A percentile compares a stretch with the other conserved stretches of the same genome.
Conservation (phyloP, 164 flowering plant genomes). For the Kingdonia uniflora region DNA sequence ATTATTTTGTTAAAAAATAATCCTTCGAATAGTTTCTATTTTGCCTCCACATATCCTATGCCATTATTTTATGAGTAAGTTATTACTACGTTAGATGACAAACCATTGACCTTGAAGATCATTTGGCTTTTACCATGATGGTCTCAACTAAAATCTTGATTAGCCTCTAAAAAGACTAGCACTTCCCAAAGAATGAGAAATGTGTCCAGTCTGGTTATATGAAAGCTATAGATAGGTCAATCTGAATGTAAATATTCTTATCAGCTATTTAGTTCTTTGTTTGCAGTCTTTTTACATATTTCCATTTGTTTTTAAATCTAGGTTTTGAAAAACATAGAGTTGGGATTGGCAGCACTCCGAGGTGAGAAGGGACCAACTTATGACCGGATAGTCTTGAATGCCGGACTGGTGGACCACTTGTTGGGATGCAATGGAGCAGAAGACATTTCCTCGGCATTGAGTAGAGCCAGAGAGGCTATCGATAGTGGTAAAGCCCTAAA, state of each 20-base stretch:
- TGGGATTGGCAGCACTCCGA: conserved; percentile 80
- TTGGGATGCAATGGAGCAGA: conserved; percentile 86
- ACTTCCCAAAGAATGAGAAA: too few relatives aligned
- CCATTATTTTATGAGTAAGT: too few relatives aligned
- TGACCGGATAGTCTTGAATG: conserved; percentile 87
- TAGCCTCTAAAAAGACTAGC: too few relatives aligned
- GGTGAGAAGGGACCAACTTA: conserved; percentile 94
- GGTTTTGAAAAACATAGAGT: conserved; percentile 80
- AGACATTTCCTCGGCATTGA: conserved; percentile 56
- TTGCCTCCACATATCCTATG: too few relatives aligned
- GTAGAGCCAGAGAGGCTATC: conserved; percentile 93
- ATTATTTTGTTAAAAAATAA: too few relatives aligned
- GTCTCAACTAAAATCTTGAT: too few relatives aligned
- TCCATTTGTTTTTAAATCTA: conserved; percentile 9
- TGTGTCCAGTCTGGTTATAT: too few relatives aligned
- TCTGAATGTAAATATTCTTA: not conserved
- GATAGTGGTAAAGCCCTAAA: conserved; percentile 86
- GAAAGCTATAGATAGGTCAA: too few relatives aligned
- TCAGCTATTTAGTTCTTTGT: not conserved
- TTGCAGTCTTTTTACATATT: not conserved
- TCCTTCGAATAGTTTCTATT: too few relatives aligned
- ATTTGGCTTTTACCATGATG: too few relatives aligned
- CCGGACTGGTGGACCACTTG: conserved; percentile 96
- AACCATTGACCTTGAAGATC: too few relatives aligned
- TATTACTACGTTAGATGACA: too few relatives aligned